Conservation (phyloP, 176 grass and related monocot species). For the Avena insularis region DNA sequence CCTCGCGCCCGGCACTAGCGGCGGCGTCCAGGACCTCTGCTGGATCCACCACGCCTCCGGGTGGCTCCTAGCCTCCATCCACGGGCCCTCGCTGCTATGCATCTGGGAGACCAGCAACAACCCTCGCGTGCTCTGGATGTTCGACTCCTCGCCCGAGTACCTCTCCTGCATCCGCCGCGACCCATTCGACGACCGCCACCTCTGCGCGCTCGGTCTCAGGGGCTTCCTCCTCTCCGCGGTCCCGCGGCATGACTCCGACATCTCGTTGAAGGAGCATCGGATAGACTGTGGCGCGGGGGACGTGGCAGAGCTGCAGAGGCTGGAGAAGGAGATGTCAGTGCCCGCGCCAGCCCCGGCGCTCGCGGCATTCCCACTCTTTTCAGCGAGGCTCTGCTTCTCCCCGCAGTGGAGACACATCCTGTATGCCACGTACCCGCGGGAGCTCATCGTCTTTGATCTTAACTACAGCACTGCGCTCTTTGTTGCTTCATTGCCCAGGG, state of each 20-base stretch:
- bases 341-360: constrained; percentile 69
- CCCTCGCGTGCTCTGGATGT: constrained; percentile 88
- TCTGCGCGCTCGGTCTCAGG: constrained; percentile 76
- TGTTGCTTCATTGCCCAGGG: constrained; percentile 61
- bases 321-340: constrained; percentile 71
- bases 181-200: constrained; percentile 84
- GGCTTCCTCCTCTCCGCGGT: constrained; percentile 87
- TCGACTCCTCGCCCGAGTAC: constrained; percentile 88
- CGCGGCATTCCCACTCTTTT: constrained; percentile 64
- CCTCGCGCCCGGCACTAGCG: constrained; percentile 49
- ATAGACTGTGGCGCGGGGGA: constrained; percentile 53
- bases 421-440: constrained; percentile 62
- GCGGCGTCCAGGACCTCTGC: constrained; percentile 90
- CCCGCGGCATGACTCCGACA: constrained; percentile 52
- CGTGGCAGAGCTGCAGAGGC: constrained; percentile 72
- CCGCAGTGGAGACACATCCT: constrained; percentile 81
- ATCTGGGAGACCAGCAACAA: constrained; percentile 73
- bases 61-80: constrained; percentile 84
- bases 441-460: constrained; percentile 87
- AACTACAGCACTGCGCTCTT: constrained; percentile 78
- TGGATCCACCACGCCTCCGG: constrained; percentile 79
- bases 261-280: constrained; percentile 83
- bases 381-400: constrained; percentile 75
- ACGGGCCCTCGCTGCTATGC: constrained; percentile 81
- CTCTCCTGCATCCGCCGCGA: constrained; percentile 88